Evolutionary conservation across 2,329 filamentous ascomycete species (phyloP), one percentile per base, ranked within the genome.

Genomic region (Bipolaris gigantea): DNA sequence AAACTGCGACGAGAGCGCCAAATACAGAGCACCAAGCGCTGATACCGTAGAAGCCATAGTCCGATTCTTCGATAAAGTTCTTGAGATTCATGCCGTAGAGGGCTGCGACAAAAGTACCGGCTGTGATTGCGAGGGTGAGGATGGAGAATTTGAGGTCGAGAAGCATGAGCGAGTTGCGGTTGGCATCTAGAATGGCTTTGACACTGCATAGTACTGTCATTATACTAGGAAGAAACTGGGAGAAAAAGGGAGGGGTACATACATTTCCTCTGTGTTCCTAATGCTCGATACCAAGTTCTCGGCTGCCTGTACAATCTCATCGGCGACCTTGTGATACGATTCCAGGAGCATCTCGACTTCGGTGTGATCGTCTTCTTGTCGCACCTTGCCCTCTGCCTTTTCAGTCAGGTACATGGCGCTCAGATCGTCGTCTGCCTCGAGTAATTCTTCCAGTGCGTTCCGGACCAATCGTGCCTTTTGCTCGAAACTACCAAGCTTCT

Each of bases 1-100:
- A 96, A 66, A 85, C 83, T 77, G 89, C 93, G 47, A 96, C 89
- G 8, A 92, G 65, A 50, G 87, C 82, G 13, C 90, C 90, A 73
- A 92, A 86, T 52, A 87, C 66, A 52, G 88, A 82, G 53, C 90
- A 95, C 56, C 84, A 79, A 16, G 79, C 80, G 2, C 88, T 90
- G 56, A 99, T 87, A 49, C 84, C 84, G 42, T 82, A 82, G 73
- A 99, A 97, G 10, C 93, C 94, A 74, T 90, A 84, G 74, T 90
- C 85, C 1, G 89, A 92, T 72, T 97, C 93, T 78, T 99, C 94
- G 66, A 97, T 91, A 75, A 97, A 97, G 76, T 97, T 97, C 73
- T 97, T 95, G 61, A 99, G 80, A 78, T 99, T 99, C 92, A 97
- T 97, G 65, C 94, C 94, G 81, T 97, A 99, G n/a, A 99, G 85